Evolutionary conservation across 164 flowering plant species (phyloP).

Genomic region (Chimonanthus praecox): DNA sequence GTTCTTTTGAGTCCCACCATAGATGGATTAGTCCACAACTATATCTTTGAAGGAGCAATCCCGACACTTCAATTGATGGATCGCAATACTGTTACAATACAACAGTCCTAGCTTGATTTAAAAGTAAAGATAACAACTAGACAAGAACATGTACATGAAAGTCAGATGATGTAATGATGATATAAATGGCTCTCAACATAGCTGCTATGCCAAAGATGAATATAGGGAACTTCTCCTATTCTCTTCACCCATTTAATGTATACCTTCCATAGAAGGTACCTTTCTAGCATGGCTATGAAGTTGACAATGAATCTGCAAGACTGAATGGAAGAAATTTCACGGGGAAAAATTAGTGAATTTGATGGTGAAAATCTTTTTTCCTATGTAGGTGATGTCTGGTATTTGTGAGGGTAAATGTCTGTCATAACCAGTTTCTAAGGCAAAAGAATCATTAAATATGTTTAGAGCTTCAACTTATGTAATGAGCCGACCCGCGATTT

Average conservation of each 20-base stretch:
- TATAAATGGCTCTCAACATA: no score
- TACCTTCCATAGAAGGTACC: background rate
- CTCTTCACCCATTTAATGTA: no score
- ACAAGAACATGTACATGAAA: no score
- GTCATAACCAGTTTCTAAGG: background rate
- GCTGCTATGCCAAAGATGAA: no score
- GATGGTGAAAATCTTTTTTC: no score
- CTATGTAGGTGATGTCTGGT: background rate
- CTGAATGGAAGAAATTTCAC: background rate
- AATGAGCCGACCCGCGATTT: no score
- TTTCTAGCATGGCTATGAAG: background rate
- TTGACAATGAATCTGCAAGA: background rate
- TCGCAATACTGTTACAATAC: background rate
- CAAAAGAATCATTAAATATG: background rate
- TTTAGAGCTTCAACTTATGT: background rate
- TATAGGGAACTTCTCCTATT: no score
- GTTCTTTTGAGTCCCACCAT: background rate
- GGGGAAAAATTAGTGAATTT: no score
- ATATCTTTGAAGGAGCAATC: background rate
- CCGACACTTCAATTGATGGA: background rate
- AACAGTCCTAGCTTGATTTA: background rate
- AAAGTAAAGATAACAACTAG: background rate
- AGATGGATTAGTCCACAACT: background rate
- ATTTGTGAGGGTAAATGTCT: no score
- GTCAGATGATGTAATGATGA: no score